Base-by-base conservation (phyloP, 306 rosid genomes). In the Cicer yamashitae region DNA sequence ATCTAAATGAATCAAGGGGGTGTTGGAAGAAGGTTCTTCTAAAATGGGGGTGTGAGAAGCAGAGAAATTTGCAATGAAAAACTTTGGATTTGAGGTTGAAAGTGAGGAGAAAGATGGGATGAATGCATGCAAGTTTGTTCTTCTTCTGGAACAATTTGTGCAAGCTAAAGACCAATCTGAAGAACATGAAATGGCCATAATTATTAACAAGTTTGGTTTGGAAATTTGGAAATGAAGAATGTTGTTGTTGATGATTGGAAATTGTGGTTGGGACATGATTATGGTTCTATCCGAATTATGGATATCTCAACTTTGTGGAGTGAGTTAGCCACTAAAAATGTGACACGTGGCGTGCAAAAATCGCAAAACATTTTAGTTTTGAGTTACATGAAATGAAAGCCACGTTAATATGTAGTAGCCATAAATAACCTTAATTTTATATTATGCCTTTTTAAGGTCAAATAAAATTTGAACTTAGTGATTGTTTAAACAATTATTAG, bases 151-250 rank as follows among this genome's bases (percentile, higher is more conserved):
- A n/a, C 80, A 75, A 34, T 47, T 75, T 0, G 82, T 37, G 52
- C 65, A 67, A 63, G 90, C 79, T 5, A 81, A 67, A 50, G 83
- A 84, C 88, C 89, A 91, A 46, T 91, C 92, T 70, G 89, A 59
- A 59, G 86, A 79, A 72, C 64, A 74, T 17, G 89, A 77, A 76
- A 86, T 56, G 84, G 89, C 88, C 92, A 91, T 89, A 43, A 30
- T 30, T 3, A 30, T 30, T 30, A 30, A 80, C 39, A 76, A 80
- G 65, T 30, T 69, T 72, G 20, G 57, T 69, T 70, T 10, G 60
- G 61, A 60, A 60, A 13, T 43, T 76, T 61, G 78, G 79, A 44
- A 53, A 54, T 47, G 76, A 15, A 12, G 22, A 73, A 17, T 5
- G 37, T 7, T 37, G 67, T 1, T 14, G 34, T 11, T 22, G 57